Conservation (phyloP, 495 filamentous ascomycete genomes). For the Tuber magnatum region DNA sequence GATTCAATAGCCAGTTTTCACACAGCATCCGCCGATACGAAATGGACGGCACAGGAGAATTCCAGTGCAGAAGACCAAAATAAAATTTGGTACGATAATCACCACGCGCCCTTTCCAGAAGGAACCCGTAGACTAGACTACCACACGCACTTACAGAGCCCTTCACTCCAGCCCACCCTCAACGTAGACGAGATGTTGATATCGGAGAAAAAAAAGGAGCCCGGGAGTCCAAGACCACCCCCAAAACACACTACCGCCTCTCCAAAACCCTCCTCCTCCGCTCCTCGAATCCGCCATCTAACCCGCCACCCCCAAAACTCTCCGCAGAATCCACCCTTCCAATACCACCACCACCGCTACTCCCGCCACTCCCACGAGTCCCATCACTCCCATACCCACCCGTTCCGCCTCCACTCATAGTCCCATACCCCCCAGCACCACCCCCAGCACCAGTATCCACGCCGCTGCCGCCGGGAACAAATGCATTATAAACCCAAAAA, state of each 20-base stretch:
- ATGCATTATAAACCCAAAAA: constrained; percentile 29
- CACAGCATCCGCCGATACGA: too few species aligned
- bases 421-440: constrained; percentile 21
- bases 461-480: neutral
- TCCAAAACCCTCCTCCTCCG: neutral
- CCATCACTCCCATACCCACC: constrained; percentile 13
- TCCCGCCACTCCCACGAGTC: constrained; percentile 19
- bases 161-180: neutral
- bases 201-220: neutral
- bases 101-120: neutral
- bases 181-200: neutral
- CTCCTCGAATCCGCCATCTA: neutral
- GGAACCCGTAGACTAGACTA: neutral
- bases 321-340: neutral
- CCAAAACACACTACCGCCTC: neutral
- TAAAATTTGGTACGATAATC: neutral
- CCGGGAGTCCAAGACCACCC: neutral
- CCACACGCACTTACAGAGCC: neutral
- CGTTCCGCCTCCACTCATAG: constrained; percentile 14
- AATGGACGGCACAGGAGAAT: neutral
- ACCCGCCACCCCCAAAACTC: neutral
- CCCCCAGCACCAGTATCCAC: neutral
- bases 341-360: constrained; percentile 15
- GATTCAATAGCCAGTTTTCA: too few species aligned
- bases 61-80: neutral